A percentile compares a stretch with the other conserved stretches of the same genome.
These are phyloP conservation scores for Geotrichum cucujoidarum DNA, from an alignment of 1,139 yeast genomes.

Conservation along the genomic window DNA sequence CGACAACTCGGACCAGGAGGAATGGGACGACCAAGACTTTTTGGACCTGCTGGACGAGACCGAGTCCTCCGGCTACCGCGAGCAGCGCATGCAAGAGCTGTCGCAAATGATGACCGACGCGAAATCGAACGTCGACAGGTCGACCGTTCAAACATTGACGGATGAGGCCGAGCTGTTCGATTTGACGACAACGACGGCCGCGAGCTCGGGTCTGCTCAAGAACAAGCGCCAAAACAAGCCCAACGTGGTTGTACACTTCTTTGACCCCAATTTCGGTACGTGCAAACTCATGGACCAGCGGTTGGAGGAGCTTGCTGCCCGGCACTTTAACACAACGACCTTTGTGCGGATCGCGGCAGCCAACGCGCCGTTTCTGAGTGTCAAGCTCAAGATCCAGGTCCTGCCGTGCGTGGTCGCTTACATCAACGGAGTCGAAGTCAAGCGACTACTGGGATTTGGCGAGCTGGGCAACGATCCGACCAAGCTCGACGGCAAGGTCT, in stretches of 20 bases:
- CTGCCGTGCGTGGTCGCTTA: slow-evolving; percentile 59
- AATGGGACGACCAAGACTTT: slow-evolving; percentile 33
- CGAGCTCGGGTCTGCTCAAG: background rate
- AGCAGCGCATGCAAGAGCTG: slow-evolving; percentile 48
- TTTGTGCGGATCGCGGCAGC: slow-evolving; percentile 55
- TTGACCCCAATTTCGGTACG: slow-evolving; percentile 54
- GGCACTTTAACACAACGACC: slow-evolving; percentile 49
- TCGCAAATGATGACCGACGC: slow-evolving; percentile 5
- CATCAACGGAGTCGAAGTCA: slow-evolving; percentile 12
- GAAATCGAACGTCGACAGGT: background rate
- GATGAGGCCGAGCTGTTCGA: slow-evolving; percentile 17
- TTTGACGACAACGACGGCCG: slow-evolving; percentile 10
- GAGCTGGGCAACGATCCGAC: slow-evolving; percentile 16
- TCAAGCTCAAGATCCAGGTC: slow-evolving; percentile 56
- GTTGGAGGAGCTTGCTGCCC: slow-evolving; percentile 44
- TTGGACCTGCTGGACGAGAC: slow-evolving; percentile 56
- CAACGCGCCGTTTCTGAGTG: slow-evolving; percentile 65
- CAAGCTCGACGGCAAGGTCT: background rate
- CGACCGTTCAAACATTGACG: slow-evolving; percentile 13
- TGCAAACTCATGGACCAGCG: slow-evolving; percentile 56
- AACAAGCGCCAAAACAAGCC: slow-evolving; percentile 32
- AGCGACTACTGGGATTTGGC: slow-evolving; percentile 13
- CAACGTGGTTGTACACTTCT: slow-evolving; percentile 57
- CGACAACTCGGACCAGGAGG: slow-evolving; percentile 11
- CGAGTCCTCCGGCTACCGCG: slow-evolving; percentile 65